These are phyloP conservation scores for Carex cristatella DNA, from an alignment of 176 grass and related monocot species.

Conservation along the genomic window DNA sequence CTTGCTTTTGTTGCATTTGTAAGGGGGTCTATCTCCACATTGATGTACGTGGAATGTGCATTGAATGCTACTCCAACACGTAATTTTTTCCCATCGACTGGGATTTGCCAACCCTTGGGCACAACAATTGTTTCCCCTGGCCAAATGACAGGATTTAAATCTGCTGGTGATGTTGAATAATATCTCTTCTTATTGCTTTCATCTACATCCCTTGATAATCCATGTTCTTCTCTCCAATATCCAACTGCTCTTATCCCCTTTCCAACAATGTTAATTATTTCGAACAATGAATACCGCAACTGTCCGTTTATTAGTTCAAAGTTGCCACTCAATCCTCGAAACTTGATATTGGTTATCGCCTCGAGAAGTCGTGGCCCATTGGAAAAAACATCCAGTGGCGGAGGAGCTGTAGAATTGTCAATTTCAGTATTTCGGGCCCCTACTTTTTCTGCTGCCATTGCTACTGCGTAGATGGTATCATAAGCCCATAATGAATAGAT, in stretches of 20 bases:
- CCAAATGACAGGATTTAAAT: too few species aligned
- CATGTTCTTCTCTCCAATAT: conserved; percentile 33
- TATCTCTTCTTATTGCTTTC: too few species aligned
- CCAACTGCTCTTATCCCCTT: conserved; percentile 21
- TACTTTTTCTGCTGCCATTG: conserved; percentile 28
- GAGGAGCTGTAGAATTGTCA: conserved; percentile 2
- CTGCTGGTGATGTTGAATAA: too few species aligned
- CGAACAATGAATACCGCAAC: conserved; percentile 26
- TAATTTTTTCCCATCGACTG: too few species aligned
- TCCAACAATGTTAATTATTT: conserved; percentile 45
- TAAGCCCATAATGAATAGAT: conserved; percentile 42
- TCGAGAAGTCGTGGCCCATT: conserved; percentile 40
- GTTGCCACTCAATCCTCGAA: conserved; percentile 41
- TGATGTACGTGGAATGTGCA: fast-evolving
- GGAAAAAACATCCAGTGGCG: conserved; percentile 15
- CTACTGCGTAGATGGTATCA: conserved; percentile 45
- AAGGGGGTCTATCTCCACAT: too few species aligned
- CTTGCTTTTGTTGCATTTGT: too few species aligned
- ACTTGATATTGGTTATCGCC: conserved; percentile 25
- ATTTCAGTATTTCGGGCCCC: background rate
- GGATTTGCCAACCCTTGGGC: too few species aligned
- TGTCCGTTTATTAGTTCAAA: conserved; percentile 45
- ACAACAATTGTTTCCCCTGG: too few species aligned
- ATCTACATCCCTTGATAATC: conserved; percentile 15
- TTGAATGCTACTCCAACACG: too few species aligned